Percentiles rank a stretch among this genome's conserved stretches.
These are phyloP conservation scores for Coniochaeta sp. DNA, from an alignment of 2,329 filamentous ascomycete species.

Conservation along the genomic window DNA sequence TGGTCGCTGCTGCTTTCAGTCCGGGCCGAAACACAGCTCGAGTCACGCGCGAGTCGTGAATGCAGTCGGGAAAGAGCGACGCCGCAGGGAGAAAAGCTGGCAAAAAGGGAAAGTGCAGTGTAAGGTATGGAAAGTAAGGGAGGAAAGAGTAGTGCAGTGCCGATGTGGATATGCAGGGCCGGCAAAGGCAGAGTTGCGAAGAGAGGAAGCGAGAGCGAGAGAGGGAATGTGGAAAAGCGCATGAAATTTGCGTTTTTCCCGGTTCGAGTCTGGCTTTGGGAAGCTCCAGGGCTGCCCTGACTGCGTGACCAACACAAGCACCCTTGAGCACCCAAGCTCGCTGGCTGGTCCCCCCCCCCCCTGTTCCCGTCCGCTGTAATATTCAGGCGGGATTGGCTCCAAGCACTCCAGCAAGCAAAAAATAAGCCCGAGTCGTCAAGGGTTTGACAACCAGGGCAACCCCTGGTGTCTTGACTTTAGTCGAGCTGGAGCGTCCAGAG, in stretches of 20 bases:
- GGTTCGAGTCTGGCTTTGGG: background rate
- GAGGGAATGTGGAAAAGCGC: background rate
- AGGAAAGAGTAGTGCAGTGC: too few relatives aligned
- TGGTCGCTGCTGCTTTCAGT: too few relatives aligned
- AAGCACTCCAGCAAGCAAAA: background rate
- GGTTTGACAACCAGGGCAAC: background rate
- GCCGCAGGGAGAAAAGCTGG: too few relatives aligned
- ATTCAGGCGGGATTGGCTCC: background rate
- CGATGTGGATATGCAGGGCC: background rate
- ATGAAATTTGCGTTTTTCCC: conserved; percentile 2
- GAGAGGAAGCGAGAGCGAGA: too few relatives aligned
- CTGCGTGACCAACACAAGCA: background rate
- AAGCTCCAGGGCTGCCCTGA: too few relatives aligned
- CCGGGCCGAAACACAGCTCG: too few relatives aligned
- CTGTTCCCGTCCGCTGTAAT: background rate
- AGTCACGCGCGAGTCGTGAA: too few relatives aligned
- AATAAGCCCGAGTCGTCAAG: conserved; percentile 1
- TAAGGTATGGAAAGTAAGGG: too few relatives aligned
- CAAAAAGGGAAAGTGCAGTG: too few relatives aligned
- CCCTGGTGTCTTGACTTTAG: background rate
- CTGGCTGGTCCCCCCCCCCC: too few relatives aligned
- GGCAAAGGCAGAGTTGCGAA: background rate
- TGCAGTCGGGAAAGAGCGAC: too few relatives aligned
- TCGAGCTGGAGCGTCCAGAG: background rate
- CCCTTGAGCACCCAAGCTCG: too few relatives aligned